Percentiles rank a stretch among this genome's conserved stretches.
phyloP scores from a whole-genome alignment of 768 basidiomycete genomes.

The Lactarius hatsudake region DNA sequence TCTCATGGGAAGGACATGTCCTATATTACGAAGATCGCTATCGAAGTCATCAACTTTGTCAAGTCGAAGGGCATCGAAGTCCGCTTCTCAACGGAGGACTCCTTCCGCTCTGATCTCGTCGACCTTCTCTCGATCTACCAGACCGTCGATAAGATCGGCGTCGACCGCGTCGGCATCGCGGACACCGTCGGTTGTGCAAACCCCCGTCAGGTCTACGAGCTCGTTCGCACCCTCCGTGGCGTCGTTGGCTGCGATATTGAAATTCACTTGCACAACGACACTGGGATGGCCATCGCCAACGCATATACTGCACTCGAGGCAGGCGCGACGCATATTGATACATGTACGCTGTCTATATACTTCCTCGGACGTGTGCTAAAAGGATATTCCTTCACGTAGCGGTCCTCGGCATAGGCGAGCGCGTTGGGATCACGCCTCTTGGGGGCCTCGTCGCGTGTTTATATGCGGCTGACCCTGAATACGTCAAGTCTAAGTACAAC shows the following conservation, averaged over 20 bases:
- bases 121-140: conserved; percentile 98
- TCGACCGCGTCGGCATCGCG: conserved; percentile 97
- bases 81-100: conserved; percentile 99
- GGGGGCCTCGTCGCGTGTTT: conserved; percentile 96
- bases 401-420: conserved; percentile 96
- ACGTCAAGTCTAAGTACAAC: conserved; percentile 99
- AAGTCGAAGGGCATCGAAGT: conserved; percentile 99
- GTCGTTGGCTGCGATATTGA: conserved; percentile 98
- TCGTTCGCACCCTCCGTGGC: conserved; percentile 92
- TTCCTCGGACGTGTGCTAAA: conserved; percentile 13
- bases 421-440: conserved; percentile 97
- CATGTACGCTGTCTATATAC: conserved; percentile 52
- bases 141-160: conserved; percentile 98
- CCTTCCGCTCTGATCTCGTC: conserved; percentile 99
- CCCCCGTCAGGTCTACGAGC: conserved; percentile 97
- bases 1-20: conserved; percentile 99
- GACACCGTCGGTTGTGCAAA: conserved; percentile 99
- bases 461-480: conserved; percentile 95
- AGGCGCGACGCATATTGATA: conserved; percentile 98
- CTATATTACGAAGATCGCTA: conserved; percentile 98
- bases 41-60: conserved; percentile 98
- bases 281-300: conserved; percentile 98
- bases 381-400: conserved; percentile 43
- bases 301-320: conserved; percentile 98
- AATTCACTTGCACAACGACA: conserved; percentile 97